Percentiles rank a stretch among this genome's conserved stretches.
Conservation (phyloP, 106 monocot species). For the Dendrobium catenatum region DNA sequence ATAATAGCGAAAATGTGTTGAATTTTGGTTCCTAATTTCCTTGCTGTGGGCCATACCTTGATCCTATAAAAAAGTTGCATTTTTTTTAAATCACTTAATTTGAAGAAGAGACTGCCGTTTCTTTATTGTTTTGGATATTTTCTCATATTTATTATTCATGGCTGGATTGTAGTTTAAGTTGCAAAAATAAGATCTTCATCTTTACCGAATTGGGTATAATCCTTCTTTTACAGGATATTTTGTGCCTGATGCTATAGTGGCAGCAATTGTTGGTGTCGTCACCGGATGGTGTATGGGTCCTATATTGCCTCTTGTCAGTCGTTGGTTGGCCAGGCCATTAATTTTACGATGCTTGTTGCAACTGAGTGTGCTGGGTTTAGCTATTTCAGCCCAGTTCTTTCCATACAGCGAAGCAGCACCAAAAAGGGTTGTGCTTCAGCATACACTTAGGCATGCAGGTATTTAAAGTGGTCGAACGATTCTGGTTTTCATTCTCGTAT, state of each 20-base stretch:
- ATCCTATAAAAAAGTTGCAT: background rate
- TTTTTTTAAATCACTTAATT: background rate
- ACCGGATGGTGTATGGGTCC: slow-evolving; percentile 89
- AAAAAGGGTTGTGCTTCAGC: slow-evolving; percentile 90
- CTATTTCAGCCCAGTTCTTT: slow-evolving; percentile 78
- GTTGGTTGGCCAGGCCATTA: slow-evolving; percentile 60
- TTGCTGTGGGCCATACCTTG: background rate
- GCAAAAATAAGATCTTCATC: background rate
- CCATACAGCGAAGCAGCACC: slow-evolving; percentile 81
- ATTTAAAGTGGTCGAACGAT: background rate
- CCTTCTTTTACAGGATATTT: slow-evolving; percentile 70
- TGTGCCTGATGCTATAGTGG: slow-evolving; percentile 77
- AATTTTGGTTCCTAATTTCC: background rate
- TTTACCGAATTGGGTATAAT: background rate
- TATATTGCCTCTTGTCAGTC: slow-evolving; percentile 62
- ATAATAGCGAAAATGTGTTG: background rate
- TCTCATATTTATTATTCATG: background rate
- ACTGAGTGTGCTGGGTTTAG: slow-evolving; percentile 57
- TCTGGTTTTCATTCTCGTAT: background rate
- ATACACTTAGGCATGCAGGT: slow-evolving; percentile 65
- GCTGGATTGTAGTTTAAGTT: background rate
- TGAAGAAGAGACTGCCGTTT: background rate
- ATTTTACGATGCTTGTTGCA: slow-evolving; percentile 69
- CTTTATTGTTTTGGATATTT: background rate
- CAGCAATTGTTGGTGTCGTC: slow-evolving; percentile 65